These are phyloP conservation scores for Leucosporidium yakuticum DNA, from an alignment of 768 basidiomycete species.

Conservation along the genomic window DNA sequence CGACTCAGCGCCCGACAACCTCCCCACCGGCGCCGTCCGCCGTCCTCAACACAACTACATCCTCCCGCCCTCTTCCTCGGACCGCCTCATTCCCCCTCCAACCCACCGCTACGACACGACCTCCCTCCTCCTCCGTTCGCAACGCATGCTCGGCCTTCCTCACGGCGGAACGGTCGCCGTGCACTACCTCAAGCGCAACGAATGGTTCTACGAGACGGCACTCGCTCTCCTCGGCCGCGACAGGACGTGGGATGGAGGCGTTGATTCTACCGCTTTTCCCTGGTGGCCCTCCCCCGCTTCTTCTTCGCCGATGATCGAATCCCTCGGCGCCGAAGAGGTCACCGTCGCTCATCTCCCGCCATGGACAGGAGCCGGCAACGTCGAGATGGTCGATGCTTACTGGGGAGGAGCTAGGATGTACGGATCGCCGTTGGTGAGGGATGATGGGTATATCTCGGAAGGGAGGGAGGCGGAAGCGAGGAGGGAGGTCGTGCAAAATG, in stretches of 20 bases:
- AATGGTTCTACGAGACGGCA: constrained; percentile 94
- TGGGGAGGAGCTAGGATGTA: not conserved
- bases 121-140: constrained; percentile 27
- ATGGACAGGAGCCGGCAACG: constrained; percentile 6
- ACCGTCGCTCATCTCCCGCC: constrained; percentile 3
- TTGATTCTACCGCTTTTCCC: constrained; percentile 27
- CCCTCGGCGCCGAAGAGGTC: constrained; percentile 1
- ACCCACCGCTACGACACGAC: constrained; percentile 33
- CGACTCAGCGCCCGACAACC: constrained; percentile 11
- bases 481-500: not conserved
- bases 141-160: constrained; percentile 36
- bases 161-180: constrained; percentile 86
- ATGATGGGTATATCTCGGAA: constrained; percentile 22
- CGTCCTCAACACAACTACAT: constrained; percentile 27
- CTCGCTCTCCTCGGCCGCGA: constrained; percentile 62
- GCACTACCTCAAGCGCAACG: constrained; percentile 94
- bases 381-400: constrained; percentile 5
- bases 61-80: constrained; percentile 28
- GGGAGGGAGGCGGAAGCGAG: constrained; percentile 6
- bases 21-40: constrained; percentile 28
- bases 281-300: not conserved
- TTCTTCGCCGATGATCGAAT: constrained; percentile 1
- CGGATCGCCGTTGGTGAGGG: constrained; percentile 7
- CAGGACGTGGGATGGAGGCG: constrained; percentile 37
- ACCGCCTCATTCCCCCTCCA: constrained; percentile 35